Evolutionary conservation across 345 rosid genomes (phyloP).

Genomic region (Acer campestre): DNA sequence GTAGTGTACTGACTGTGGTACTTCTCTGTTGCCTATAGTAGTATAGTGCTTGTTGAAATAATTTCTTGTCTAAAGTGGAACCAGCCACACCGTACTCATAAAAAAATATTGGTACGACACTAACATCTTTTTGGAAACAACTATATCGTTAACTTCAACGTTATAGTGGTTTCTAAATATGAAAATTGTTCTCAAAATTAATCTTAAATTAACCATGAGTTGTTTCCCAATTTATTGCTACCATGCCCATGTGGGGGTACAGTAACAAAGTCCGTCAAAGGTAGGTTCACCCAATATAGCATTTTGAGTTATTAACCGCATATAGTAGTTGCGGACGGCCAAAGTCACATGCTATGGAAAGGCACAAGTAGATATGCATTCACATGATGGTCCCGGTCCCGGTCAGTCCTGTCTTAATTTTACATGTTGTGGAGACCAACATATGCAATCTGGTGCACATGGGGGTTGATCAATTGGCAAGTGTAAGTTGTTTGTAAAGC

Average conservation of each 20-base stretch:
- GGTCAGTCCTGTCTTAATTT: background rate
- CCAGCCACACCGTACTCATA: too few species aligned
- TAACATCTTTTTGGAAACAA: too few species aligned
- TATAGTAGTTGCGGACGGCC: background rate
- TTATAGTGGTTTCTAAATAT: too few species aligned
- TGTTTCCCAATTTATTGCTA: too few species aligned
- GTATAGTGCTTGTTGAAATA: background rate
- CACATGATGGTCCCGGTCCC: conserved; percentile 12
- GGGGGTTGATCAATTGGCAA: background rate
- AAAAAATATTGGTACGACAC: too few species aligned
- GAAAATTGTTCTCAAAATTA: too few species aligned
- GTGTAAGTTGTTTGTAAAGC: background rate
- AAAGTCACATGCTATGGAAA: background rate
- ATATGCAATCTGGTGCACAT: conserved; percentile 10
- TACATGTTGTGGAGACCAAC: background rate
- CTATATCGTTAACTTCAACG: too few species aligned
- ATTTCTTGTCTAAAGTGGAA: background rate
- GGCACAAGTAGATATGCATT: background rate
- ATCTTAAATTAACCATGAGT: too few species aligned
- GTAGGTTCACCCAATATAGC: background rate
- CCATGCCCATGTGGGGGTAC: too few species aligned
- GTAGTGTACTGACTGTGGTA: background rate
- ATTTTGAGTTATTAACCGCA: background rate
- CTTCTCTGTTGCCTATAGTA: background rate
- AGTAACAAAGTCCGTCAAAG: background rate